Evolutionary conservation across 2,329 filamentous ascomycete species (phyloP), one percentile per base, ranked within the genome.

Genomic region (Hymenoscyphus infarciens): DNA sequence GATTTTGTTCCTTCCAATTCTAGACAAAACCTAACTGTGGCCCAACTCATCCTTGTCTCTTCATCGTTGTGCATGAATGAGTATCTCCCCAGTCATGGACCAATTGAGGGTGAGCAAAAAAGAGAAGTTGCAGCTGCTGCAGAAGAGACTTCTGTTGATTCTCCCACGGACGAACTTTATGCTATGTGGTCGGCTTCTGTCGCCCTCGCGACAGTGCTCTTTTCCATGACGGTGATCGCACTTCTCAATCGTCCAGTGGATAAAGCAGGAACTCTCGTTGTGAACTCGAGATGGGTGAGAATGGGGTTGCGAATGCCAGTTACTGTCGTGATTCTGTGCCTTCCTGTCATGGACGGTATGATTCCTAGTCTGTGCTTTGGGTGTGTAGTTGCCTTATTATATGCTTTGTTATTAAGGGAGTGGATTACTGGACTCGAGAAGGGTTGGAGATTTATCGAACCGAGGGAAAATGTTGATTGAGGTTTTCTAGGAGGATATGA

Each of bases 111-210:
- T 11, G 35, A 16, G 35, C 35, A 38, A 38, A 38, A 38, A 38
- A 5, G 35, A 38, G 35, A 38, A 16, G 5, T 38, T 38, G 13
- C 13, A 5, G 7, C 56, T 2, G 11, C 31, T n/a, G 16, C 29
- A 57, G 54, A 49, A 58, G 25, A 33, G n/a, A 6, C 33, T 16
- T 2, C 22, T 5, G n/a, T 6, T 38, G 39, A 42, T 29, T 19
- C 27, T 19, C 27, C 53, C 5, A 29, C 52, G 4, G 56, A 22
- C 1, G 42, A 57, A 2, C 57, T 58, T 5, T 56, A 45, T 19
- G 63, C 65, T 1, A 22, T 68, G 1, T 68, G 66, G 66, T 57
- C 62, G 2, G 61, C 66, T 22, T 68, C 64, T 19, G 31, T 60
- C 27, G 61, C 64, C 4, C 64, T 68, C n/a, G 25, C 57, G 4